phyloP scores from a whole-genome alignment of 139 green algal species.

The Coccomyxa sp. region DNA sequence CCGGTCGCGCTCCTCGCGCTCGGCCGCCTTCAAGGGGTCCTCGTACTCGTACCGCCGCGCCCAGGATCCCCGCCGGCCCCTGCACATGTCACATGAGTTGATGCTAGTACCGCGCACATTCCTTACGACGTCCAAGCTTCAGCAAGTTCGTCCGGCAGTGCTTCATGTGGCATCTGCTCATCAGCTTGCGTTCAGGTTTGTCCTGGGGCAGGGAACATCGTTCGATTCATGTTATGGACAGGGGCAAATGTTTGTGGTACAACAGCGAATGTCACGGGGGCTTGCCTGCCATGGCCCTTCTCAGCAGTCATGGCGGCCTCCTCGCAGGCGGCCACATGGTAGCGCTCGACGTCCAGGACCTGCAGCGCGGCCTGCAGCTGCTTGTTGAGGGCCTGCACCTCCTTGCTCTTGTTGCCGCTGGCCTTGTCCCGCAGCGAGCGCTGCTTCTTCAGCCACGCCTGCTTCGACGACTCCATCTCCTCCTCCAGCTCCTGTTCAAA shows the following conservation, averaged over 20 bases:
- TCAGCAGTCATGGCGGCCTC: conserved; percentile 12
- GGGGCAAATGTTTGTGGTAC: too few relatives aligned
- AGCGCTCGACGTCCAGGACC: neutral
- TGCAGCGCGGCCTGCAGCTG: neutral
- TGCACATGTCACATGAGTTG: too few relatives aligned
- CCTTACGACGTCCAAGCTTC: too few relatives aligned
- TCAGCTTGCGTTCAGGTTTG: too few relatives aligned
- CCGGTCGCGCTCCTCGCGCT: conserved; percentile 25
- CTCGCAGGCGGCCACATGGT: neutral
- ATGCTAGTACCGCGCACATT: too few relatives aligned
- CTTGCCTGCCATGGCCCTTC: conserved; percentile 2
- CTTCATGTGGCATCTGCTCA: too few relatives aligned
- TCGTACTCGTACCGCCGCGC: too few relatives aligned
- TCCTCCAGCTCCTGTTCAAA: conserved; percentile 5
- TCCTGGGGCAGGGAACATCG: too few relatives aligned
- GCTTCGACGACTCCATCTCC: conserved; percentile 6
- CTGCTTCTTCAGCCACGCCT: conserved; percentile 8
- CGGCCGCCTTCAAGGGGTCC: too few relatives aligned
- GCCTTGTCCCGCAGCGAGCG: neutral
- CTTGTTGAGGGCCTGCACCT: neutral
- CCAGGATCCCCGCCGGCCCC: too few relatives aligned
- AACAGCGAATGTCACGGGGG: neutral
- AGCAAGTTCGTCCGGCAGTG: too few relatives aligned
- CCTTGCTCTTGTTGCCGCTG: neutral
- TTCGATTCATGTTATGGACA: too few relatives aligned